Evolutionary conservation across 257 asterid species (phyloP).

Genomic region (Solanum boliviense): DNA sequence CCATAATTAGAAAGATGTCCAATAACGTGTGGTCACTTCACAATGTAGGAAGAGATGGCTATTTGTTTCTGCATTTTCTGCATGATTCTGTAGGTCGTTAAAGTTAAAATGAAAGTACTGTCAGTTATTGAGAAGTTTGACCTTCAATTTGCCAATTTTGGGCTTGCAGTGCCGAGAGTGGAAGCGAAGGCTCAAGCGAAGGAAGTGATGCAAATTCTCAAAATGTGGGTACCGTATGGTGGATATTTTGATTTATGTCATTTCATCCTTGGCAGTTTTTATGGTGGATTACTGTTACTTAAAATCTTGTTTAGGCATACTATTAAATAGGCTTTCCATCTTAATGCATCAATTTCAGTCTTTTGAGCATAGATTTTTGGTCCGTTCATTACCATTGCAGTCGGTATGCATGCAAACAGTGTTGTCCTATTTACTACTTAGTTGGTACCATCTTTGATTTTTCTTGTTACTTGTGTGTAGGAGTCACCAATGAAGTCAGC

Average conservation of each 20-base stretch:
- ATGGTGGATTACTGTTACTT: background rate
- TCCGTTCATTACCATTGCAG: background rate
- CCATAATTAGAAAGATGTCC: background rate
- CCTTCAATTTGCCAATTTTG: background rate
- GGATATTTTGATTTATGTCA: background rate
- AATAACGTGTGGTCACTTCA: background rate
- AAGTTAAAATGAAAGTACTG: background rate
- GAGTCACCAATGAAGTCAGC: slow-evolving; percentile 47
- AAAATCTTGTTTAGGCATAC: background rate
- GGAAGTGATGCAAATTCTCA: slow-evolving; percentile 87
- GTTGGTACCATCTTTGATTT: slow-evolving; percentile 3
- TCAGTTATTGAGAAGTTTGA: background rate
- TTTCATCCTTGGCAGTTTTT: background rate
- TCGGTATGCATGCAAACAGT: background rate
- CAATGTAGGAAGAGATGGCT: background rate
- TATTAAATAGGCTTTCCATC: background rate
- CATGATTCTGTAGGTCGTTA: background rate
- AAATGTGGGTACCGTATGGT: slow-evolving; percentile 43
- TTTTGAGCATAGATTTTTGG: background rate
- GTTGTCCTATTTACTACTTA: background rate
- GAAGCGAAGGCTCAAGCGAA: slow-evolving; percentile 79
- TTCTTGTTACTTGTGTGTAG: slow-evolving; percentile 15
- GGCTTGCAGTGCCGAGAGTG: slow-evolving; percentile 76
- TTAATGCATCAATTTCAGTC: background rate
- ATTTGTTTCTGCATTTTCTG: background rate